Conservation (phyloP, 805 yeast genomes). For the Yamadazyma paraphyllophila region DNA sequence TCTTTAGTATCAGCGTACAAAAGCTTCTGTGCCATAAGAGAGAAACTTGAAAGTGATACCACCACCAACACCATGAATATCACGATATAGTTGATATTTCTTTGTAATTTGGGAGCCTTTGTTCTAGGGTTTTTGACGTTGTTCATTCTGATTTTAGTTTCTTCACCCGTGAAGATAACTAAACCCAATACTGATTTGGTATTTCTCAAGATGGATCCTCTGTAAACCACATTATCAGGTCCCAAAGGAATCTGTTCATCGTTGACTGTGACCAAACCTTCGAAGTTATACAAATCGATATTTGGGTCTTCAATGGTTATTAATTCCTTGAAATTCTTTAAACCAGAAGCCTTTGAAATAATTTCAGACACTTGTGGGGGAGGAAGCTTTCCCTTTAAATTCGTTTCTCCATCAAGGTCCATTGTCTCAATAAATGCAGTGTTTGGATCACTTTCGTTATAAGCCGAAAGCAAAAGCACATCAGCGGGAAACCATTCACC, state of each 20-base stretch:
- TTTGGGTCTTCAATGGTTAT: conserved; percentile 89
- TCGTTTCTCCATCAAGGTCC: conserved; percentile 98
- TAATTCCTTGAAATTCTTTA: conserved; percentile 50
- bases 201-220: conserved; percentile 89
- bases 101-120: conserved; percentile 90
- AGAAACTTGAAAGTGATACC: conserved; percentile 67
- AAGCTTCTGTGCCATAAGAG: conserved; percentile 74
- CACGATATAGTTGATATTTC: conserved; percentile 78
- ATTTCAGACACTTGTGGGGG: conserved; percentile 58
- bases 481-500: conserved; percentile 98
- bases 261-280: conserved; percentile 61
- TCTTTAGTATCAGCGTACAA: conserved; percentile 40
- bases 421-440: conserved; percentile 81
- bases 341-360: conserved; percentile 48
- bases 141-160: conserved; percentile 93
- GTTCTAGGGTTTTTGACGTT: conserved; percentile 85
- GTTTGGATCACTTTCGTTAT: conserved; percentile 54
- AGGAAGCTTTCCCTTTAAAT: conserved; percentile 72
- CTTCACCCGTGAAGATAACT: conserved; percentile 93
- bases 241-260: conserved; percentile 56
- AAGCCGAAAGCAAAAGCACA: conserved; percentile 63
- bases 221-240: conserved; percentile 78
- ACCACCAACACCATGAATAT: conserved; percentile 86
- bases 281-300: conserved; percentile 84
- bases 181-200: conserved; percentile 73